These are phyloP conservation scores for Lactifluus hygrophoroides DNA, from an alignment of 768 basidiomycete genomes.

Conservation along the genomic window DNA sequence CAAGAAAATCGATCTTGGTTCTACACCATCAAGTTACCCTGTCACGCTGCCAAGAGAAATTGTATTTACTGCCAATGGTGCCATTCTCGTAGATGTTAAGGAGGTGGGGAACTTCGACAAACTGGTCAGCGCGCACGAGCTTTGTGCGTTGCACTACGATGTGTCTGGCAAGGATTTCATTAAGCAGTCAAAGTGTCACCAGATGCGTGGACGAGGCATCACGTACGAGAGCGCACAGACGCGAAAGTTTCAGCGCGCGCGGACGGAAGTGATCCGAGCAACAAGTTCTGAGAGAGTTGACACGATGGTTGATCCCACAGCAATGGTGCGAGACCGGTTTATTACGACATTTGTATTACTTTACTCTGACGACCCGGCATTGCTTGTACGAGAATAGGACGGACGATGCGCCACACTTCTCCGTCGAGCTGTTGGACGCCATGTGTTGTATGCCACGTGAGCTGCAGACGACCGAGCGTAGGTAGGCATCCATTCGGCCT, in stretches of 20 bases:
- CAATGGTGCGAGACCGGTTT: conserved; percentile 34
- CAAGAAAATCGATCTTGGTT: conserved; percentile 70
- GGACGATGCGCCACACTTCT: conserved; percentile 56
- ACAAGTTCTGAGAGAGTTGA: conserved; percentile 80
- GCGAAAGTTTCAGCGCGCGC: conserved; percentile 78
- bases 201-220: conserved; percentile 85
- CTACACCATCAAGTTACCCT: conserved; percentile 20
- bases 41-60: conserved; percentile 51
- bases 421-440: conserved; percentile 66
- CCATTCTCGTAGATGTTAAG: conserved; percentile 43
- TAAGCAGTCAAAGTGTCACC: conserved; percentile 78
- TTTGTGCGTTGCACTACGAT: conserved; percentile 34
- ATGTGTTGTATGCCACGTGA: conserved; percentile 82
- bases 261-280: conserved; percentile 92
- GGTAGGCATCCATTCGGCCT: conserved; percentile 94
- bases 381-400: conserved; percentile 32
- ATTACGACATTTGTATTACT: not conserved
- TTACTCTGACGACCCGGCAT: not conserved
- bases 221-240: conserved; percentile 95
- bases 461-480: conserved; percentile 89
- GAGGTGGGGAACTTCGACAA: conserved; percentile 66
- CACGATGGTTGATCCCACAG: conserved; percentile 65
- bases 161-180: conserved; percentile 78
- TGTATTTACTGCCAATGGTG: conserved; percentile 54
- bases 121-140: conserved; percentile 69